Conservation (phyloP, 2,329 filamentous ascomycete genomes). For the Fusarium torreyae region DNA sequence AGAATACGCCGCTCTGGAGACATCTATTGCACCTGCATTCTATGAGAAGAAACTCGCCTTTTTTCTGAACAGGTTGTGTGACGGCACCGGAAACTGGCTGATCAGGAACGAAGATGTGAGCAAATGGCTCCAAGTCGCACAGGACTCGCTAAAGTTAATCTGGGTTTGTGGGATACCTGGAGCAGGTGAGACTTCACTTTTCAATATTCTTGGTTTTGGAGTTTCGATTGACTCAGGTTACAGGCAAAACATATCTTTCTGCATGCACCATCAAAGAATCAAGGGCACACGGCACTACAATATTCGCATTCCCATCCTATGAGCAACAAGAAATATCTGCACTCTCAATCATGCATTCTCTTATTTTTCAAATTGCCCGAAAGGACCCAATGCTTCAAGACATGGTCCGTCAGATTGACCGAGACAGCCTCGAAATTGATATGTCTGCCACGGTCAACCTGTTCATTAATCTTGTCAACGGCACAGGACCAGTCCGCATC, state of each 20-base stretch:
- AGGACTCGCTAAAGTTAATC: not conserved
- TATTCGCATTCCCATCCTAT: not conserved
- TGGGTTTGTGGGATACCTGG: constrained; percentile 9
- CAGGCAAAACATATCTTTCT: not conserved
- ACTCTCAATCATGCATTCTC: not conserved
- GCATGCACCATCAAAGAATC: not conserved
- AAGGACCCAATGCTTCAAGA: not conserved
- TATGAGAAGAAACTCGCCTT: not conserved
- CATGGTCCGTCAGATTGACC: not conserved
- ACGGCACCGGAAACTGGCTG: constrained; percentile 5
- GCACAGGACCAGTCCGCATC: not conserved
- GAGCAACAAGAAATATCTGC: not conserved
- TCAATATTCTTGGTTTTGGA: not conserved
- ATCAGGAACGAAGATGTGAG: not conserved
- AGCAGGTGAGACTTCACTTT: not conserved
- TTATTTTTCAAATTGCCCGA: not conserved
- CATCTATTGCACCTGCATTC: not conserved
- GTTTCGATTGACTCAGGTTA: not conserved
- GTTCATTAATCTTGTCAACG: not conserved
- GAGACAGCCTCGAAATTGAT: not conserved
- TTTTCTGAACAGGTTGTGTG: not conserved
- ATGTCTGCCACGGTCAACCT: not conserved
- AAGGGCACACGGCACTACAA: not conserved
- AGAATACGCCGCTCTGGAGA: not conserved
- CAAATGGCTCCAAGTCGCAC: not conserved